phyloP scores from a whole-genome alignment of 73 alveolate species.

The Paramecium caudatum region DNA sequence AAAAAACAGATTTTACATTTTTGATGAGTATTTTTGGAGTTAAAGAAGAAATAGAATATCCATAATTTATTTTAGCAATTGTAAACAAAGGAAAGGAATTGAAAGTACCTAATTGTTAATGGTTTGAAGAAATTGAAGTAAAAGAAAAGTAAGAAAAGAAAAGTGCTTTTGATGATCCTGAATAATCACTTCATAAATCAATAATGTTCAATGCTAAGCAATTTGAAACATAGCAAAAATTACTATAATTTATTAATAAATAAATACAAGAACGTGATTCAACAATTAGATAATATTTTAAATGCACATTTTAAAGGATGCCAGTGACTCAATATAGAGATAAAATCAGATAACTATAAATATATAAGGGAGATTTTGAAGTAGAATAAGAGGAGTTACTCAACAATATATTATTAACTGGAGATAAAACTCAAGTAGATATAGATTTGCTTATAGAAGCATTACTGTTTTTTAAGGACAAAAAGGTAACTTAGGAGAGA shows the following conservation, averaged over 20 bases:
- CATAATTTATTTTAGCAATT: not conserved
- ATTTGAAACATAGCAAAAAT: not conserved
- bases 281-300: constrained; percentile 24
- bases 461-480: not conserved
- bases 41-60: constrained; percentile 55
- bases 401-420: not conserved
- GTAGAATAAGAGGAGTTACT: constrained; percentile 35
- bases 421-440: constrained; percentile 37
- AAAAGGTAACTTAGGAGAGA: not conserved
- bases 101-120: not conserved
- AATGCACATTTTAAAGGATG: constrained; percentile 30
- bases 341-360: not conserved
- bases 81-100: not conserved
- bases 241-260: not conserved
- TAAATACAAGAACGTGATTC: not conserved
- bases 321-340: not conserved
- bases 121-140: not conserved
- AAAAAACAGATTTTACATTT: constrained; percentile 6
- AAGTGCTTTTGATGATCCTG: constrained; percentile 18
- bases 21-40: not conserved
- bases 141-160: constrained; percentile 3
- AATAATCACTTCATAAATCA: constrained; percentile 26
- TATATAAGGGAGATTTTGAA: not conserved
- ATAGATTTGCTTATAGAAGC: constrained; percentile 43
- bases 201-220: constrained; percentile 13